phyloP scores from a whole-genome alignment of 2,329 filamentous ascomycete genomes.

The Septoria petroselini region DNA sequence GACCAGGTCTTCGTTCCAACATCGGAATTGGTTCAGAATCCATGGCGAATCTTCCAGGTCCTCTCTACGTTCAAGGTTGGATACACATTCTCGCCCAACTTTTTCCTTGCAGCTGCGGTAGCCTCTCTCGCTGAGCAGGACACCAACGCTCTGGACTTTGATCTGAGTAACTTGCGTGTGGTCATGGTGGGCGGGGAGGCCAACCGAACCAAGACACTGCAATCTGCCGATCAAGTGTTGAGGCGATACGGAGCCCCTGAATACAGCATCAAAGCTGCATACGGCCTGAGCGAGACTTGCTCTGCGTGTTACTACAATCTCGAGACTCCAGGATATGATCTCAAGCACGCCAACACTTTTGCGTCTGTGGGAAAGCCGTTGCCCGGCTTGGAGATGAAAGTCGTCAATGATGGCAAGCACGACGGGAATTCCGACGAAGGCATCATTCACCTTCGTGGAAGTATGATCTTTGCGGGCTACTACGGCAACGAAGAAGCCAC shows the following conservation, averaged over 20 bases:
- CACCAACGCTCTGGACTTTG: neutral
- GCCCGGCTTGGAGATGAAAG: conserved; percentile 20
- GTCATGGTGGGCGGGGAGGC: conserved; percentile 50
- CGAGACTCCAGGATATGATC: conserved; percentile 22
- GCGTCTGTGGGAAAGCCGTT: conserved; percentile 25
- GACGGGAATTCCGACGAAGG: conserved; percentile 8
- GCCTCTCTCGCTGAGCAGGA: conserved; percentile 14
- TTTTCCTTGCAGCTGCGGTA: conserved; percentile 37
- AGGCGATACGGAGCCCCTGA: conserved; percentile 19
- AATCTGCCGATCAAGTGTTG: conserved; percentile 16
- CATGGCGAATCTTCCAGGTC: conserved; percentile 41
- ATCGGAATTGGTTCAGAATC: conserved; percentile 43
- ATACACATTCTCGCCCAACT: conserved; percentile 49
- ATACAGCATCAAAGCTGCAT: conserved; percentile 24
- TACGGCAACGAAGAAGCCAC: conserved; percentile 38
- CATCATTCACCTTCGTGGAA: conserved; percentile 17
- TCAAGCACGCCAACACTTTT: conserved; percentile 19
- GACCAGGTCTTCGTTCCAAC: conserved; percentile 50
- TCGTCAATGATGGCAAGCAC: conserved; percentile 11
- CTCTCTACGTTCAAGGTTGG: conserved; percentile 44
- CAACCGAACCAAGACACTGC: conserved; percentile 35
- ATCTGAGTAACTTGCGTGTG: conserved; percentile 17
- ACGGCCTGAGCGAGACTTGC: conserved; percentile 29
- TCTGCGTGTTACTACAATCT: conserved; percentile 29
- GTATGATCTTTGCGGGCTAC: conserved; percentile 41